Base-by-base conservation (phyloP, 139 green algal species). In the Chlorella sp. region DNA sequence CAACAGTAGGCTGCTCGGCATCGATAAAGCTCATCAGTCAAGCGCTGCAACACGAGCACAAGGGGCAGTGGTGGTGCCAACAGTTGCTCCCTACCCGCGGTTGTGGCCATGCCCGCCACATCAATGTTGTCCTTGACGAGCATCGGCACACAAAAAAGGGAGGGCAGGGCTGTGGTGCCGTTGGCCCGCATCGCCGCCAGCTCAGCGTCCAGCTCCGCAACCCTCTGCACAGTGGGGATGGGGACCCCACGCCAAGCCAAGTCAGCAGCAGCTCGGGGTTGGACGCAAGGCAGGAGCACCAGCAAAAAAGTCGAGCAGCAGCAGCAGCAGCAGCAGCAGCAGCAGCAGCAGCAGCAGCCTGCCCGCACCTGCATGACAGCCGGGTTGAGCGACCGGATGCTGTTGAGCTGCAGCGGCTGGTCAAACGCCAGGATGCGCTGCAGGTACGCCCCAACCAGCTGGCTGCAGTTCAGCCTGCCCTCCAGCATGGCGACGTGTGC, bases 41-140 rank as follows among this genome's bases (percentile, higher is more conserved):
- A n/a, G n/a, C n/a, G n/a, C n/a, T n/a, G n/a, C n/a, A n/a, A n/a
- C n/a, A n/a, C n/a, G n/a, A n/a, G n/a, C n/a, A n/a, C n/a, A n/a
- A n/a, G n/a, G n/a, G n/a, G n/a, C n/a, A n/a, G n/a, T n/a, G n/a
- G n/a, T n/a, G n/a, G n/a, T n/a, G n/a, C n/a, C n/a, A n/a, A 8
- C 24, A 20, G 70, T 24, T 54, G 20, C 4, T 17, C 51, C 19
- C 19, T 48, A 80, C 83, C 83, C 72, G 76, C 84, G 3, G 77
- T 84, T 9, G 84, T 85, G 40, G 78, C 34, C n/a, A 76, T 24
- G 41, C 85, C 85, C 26, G 43, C 44, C 19, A 82, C 60, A 56
- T 88, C 85, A 40, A 83, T 72, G 78, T 85, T 88, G 72, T 88
- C 85, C 85, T 88, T 88, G 32, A 88, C 32, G 32, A 85, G 56